These are phyloP conservation scores for Fraxinus latifolia DNA, from an alignment of 305 asterid species.

Conservation along the genomic window DNA sequence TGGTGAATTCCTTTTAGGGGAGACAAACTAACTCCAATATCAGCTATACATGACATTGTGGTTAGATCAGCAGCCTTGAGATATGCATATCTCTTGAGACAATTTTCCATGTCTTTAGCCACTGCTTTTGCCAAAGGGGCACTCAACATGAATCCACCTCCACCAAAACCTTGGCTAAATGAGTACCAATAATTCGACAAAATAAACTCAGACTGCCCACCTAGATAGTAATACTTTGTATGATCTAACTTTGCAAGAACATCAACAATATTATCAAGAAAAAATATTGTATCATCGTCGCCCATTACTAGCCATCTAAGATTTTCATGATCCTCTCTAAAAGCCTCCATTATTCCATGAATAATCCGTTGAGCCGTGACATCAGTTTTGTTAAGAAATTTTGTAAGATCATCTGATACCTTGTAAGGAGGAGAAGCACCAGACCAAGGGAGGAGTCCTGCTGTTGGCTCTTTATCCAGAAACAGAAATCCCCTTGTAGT, in stretches of 20 bases:
- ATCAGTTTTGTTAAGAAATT: conserved; percentile 10
- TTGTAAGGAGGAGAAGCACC: conserved; percentile 58
- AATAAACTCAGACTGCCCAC: conserved; percentile 61
- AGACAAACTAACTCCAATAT: conserved; percentile 63
- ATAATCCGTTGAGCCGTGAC: conserved; percentile 49
- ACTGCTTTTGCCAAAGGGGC: conserved; percentile 55
- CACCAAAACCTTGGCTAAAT: conserved; percentile 70
- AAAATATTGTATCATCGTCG: conserved; percentile 64
- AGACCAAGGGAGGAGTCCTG: conserved; percentile 66
- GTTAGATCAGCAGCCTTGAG: conserved; percentile 46
- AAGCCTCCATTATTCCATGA: conserved; percentile 56
- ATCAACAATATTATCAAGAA: conserved; percentile 70
- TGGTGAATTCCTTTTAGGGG: conserved; percentile 77
- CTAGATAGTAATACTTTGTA: conserved; percentile 49
- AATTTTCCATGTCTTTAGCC: conserved; percentile 50
- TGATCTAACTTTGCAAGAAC: conserved; percentile 54
- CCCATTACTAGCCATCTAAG: conserved; percentile 75
- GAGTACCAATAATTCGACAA: conserved; percentile 53
- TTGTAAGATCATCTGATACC: conserved; percentile 42
- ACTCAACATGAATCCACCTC: conserved; percentile 49
- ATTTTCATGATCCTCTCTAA: conserved; percentile 44
- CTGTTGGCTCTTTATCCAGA: conserved; percentile 50
- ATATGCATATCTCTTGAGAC: conserved; percentile 47
- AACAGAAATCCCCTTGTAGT: conserved; percentile 47
- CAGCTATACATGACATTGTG: conserved; percentile 62